Evolutionary conservation across 2,329 filamentous ascomycete species (phyloP).

Genomic region (Bipolaris sorokiniana): DNA sequence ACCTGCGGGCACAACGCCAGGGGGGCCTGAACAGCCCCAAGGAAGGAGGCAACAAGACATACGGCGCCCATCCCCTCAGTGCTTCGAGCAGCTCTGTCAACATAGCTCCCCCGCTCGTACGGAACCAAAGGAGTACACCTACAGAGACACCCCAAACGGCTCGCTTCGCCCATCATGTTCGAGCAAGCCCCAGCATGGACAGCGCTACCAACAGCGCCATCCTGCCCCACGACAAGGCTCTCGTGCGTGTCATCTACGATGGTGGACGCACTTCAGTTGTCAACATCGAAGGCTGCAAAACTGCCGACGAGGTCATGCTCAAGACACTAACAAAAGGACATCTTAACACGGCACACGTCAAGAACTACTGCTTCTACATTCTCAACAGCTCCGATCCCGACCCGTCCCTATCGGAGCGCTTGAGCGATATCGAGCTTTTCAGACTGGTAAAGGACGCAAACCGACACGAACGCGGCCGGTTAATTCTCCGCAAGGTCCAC

Average conservation of each 20-base stretch:
- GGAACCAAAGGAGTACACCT: conserved; percentile 57
- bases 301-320: conserved; percentile 89
- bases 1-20: conserved; percentile 64
- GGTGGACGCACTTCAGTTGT: conserved; percentile 91
- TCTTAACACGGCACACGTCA: conserved; percentile 85
- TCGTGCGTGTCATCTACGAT: conserved; percentile 92
- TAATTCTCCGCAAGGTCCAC: conserved; percentile 92
- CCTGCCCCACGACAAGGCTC: conserved; percentile 81
- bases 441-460: conserved; percentile 87
- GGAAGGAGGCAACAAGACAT: conserved; percentile 59
- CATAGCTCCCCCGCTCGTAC: conserved; percentile 54
- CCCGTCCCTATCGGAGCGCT: conserved; percentile 77
- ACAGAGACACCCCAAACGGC: conserved; percentile 67
- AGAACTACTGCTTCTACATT: conserved; percentile 97
- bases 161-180: conserved; percentile 71
- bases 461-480: conserved; percentile 82
- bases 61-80: conserved; percentile 62
- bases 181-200: conserved; percentile 84
- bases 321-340: conserved; percentile 87
- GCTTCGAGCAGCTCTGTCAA: conserved; percentile 58
- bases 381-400: conserved; percentile 84
- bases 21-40: conserved; percentile 63
- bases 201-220: conserved; percentile 77
- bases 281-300: conserved; percentile 89
- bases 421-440: conserved; percentile 87